A percentile compares a stretch with the other conserved stretches of the same genome.
phyloP scores from a whole-genome alignment of 306 rosid genomes.

The Medicago lupulina region DNA sequence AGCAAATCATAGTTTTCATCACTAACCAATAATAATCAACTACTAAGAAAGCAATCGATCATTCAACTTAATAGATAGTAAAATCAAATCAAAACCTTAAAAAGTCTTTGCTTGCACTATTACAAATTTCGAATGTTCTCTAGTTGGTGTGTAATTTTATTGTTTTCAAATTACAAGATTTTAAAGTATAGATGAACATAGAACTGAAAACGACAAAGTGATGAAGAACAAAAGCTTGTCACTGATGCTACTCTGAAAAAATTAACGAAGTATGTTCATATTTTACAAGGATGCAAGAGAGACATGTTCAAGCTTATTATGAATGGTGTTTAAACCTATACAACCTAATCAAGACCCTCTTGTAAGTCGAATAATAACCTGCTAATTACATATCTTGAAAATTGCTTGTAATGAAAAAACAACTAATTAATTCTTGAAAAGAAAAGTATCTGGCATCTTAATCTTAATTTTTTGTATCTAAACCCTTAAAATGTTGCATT shows the following conservation, averaged over 20 bases:
- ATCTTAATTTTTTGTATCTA: no score
- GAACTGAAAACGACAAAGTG: no score
- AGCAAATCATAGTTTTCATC: neutral
- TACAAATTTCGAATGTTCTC: neutral
- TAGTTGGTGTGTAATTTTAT: no score
- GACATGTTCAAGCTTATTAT: neutral
- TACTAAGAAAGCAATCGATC: constrained; percentile 42
- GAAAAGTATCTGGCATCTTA: no score
- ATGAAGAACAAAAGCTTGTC: no score
- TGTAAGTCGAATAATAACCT: neutral
- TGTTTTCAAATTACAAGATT: no score
- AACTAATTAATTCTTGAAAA: neutral
- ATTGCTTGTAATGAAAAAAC: neutral
- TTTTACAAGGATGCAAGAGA: no score
- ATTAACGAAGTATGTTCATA: no score
- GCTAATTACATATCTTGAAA: neutral
- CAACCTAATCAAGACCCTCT: neutral
- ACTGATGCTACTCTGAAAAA: no score
- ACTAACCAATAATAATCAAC: constrained; percentile 35
- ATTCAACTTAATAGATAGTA: constrained; percentile 3
- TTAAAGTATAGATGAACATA: no score
- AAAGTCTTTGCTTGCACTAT: neutral
- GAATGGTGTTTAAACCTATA: neutral
- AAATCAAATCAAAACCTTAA: neutral
- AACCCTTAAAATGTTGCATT: no score